phyloP scores from a whole-genome alignment of 768 basidiomycete genomes.

The Lactarius sanguifluus region DNA sequence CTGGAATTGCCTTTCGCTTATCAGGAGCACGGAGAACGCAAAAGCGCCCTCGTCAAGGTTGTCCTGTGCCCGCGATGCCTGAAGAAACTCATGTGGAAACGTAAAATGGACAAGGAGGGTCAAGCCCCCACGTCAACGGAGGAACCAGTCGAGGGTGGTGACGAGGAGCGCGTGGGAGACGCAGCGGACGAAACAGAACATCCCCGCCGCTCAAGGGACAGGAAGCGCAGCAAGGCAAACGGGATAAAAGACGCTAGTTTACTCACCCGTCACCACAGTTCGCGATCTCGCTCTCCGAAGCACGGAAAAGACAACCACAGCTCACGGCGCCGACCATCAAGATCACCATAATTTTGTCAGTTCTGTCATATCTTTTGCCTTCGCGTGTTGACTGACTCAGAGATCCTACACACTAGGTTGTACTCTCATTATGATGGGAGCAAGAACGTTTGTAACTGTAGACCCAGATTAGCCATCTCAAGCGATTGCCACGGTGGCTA shows the following conservation, averaged over 20 bases:
- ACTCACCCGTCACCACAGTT: conserved; percentile 13
- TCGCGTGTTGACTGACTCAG: background rate
- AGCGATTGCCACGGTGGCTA: background rate
- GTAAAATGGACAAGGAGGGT: conserved; percentile 58
- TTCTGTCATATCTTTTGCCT: background rate
- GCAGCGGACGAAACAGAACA: background rate
- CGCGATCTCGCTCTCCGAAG: conserved; percentile 29
- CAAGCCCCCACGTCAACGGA: conserved; percentile 8
- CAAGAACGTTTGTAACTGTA: conserved; percentile 47
- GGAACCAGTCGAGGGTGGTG: background rate
- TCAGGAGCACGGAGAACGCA: conserved; percentile 69
- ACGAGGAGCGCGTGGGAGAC: background rate
- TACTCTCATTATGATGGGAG: conserved; percentile 40
- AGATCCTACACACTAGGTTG: background rate
- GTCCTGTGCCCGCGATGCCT: conserved; percentile 79
- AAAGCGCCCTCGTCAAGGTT: conserved; percentile 87
- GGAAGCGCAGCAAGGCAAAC: conserved; percentile 1
- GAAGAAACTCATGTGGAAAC: conserved; percentile 86
- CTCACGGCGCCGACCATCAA: conserved; percentile 17
- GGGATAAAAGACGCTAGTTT: background rate
- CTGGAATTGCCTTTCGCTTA: conserved; percentile 92
- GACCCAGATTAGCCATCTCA: conserved; percentile 6
- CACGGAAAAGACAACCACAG: conserved; percentile 8
- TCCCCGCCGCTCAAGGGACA: conserved; percentile 10
- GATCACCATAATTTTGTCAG: background rate